Percentiles rank a stretch among this genome's conserved stretches.
These are phyloP conservation scores for Aschersonia sp. DNA, from an alignment of 2,329 filamentous ascomycete species.

Conservation along the genomic window DNA sequence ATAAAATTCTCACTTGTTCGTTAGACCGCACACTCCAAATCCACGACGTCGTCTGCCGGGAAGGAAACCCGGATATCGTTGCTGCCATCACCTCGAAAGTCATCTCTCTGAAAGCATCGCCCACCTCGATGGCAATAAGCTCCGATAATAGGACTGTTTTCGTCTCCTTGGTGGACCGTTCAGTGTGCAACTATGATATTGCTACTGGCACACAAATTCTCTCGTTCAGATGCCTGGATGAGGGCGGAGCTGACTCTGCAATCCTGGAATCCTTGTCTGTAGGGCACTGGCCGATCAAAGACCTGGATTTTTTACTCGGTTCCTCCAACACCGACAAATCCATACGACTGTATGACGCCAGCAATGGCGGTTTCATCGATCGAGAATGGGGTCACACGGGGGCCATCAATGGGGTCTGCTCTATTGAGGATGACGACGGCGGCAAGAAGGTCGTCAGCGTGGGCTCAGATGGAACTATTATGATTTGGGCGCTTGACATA, in stretches of 20 bases:
- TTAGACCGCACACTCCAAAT: conserved; percentile 78
- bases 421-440: conserved; percentile 47
- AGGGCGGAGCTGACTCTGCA: conserved; percentile 66
- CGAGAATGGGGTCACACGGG: conserved; percentile 94
- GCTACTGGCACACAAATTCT: conserved; percentile 53
- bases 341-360: conserved; percentile 72
- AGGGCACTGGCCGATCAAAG: conserved; percentile 38
- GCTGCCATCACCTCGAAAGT: conserved; percentile 67
- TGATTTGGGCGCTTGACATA: conserved; percentile 56
- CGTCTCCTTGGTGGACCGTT: conserved; percentile 46
- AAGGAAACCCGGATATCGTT: conserved; percentile 46
- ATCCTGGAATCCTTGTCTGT: conserved; percentile 66
- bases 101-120: conserved; percentile 73
- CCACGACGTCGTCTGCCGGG: conserved; percentile 60
- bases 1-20: conserved; percentile 72
- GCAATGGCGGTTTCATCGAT: conserved; percentile 62
- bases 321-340: conserved; percentile 94
- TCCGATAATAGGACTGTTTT: conserved; percentile 44
- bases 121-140: conserved; percentile 66
- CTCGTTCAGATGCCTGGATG: conserved; percentile 73
- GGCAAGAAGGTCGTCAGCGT: conserved; percentile 54
- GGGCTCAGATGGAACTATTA: conserved; percentile 67
- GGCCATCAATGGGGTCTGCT: conserved; percentile 70
- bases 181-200: conserved; percentile 46
- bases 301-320: conserved; percentile 59